A percentile compares a stretch with the other conserved stretches of the same genome.
Evolutionary conservation across 805 yeast genomes (phyloP).

Genomic region (Sugiyamaella floridensis): DNA sequence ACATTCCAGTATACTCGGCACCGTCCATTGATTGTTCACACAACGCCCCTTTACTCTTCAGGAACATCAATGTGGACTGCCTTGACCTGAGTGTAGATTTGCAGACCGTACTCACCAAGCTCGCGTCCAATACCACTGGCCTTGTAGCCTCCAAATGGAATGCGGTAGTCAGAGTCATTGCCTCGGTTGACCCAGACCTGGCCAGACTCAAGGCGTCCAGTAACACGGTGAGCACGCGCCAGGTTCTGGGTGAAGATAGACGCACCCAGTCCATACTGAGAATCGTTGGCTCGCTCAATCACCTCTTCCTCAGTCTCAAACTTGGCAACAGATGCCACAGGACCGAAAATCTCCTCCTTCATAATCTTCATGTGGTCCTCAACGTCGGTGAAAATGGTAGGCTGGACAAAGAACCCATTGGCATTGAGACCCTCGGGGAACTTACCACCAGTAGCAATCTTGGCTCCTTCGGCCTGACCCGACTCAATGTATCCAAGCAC

Average conservation of each 20-base stretch:
- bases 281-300: conserved; percentile 58
- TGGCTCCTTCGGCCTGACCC: conserved; percentile 81
- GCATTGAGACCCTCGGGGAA: conserved; percentile 31
- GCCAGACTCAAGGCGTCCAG: conserved; percentile 57
- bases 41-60: no score
- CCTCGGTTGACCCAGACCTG: conserved; percentile 64
- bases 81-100: conserved; percentile 66
- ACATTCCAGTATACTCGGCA: no score
- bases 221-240: conserved; percentile 56
- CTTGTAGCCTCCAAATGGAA: conserved; percentile 80
- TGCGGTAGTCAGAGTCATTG: conserved; percentile 54
- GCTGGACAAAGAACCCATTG: conserved; percentile 62
- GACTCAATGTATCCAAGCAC: conserved; percentile 65
- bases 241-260: conserved; percentile 70
- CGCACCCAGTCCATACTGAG: conserved; percentile 76
- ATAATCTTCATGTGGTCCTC: conserved; percentile 57
- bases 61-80: conserved; percentile 41
- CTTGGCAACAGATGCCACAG: conserved; percentile 65
- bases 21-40: no score
- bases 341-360: conserved; percentile 82
- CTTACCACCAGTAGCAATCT: conserved; percentile 72
- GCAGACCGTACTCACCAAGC: conserved; percentile 66
- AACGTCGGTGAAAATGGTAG: conserved; percentile 71
- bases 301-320: conserved; percentile 66
- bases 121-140: conserved; percentile 77